These are phyloP conservation scores for Tylopilus intermedius DNA, from an alignment of 768 basidiomycete species.

Conservation along the genomic window DNA sequence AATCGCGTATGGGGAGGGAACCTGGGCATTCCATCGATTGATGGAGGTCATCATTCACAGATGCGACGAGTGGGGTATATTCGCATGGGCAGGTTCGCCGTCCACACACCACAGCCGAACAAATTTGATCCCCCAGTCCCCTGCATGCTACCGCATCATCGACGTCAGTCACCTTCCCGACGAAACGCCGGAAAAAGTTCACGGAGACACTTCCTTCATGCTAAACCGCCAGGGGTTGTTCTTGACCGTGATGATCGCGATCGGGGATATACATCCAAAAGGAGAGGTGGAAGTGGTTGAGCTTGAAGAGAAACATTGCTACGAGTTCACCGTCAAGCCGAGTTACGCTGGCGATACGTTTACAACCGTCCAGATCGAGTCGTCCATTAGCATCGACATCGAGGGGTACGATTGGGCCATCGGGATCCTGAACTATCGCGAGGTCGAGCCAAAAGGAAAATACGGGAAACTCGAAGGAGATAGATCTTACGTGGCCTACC, in stretches of 20 bases:
- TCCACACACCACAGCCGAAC: constrained; percentile 13
- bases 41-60: constrained; percentile 21
- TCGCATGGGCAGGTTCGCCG: constrained; percentile 19
- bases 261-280: constrained; percentile 4
- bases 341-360: constrained; percentile 7
- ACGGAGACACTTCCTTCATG: constrained; percentile 15
- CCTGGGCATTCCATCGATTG: constrained; percentile 24
- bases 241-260: constrained; percentile 10
- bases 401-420: constrained; percentile 10
- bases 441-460: constrained; percentile 7
- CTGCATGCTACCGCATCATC: constrained; percentile 15
- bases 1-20: constrained; percentile 15
- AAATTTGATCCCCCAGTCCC: constrained; percentile 12
- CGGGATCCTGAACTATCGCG: constrained; percentile 13
- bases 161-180: not conserved
- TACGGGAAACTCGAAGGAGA: constrained; percentile 9
- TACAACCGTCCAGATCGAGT: not conserved
- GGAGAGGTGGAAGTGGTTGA: not conserved
- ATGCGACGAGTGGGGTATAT: constrained; percentile 23
- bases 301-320: not conserved
- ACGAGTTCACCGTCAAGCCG: constrained; percentile 9
- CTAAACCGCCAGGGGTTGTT: constrained; percentile 14
- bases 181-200: constrained; percentile 2
- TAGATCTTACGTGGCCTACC: constrained; percentile 12
- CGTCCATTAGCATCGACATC: not conserved